These are phyloP conservation scores for Starmerella tilneyi DNA, from an alignment of 805 yeast species.

Conservation along the genomic window DNA sequence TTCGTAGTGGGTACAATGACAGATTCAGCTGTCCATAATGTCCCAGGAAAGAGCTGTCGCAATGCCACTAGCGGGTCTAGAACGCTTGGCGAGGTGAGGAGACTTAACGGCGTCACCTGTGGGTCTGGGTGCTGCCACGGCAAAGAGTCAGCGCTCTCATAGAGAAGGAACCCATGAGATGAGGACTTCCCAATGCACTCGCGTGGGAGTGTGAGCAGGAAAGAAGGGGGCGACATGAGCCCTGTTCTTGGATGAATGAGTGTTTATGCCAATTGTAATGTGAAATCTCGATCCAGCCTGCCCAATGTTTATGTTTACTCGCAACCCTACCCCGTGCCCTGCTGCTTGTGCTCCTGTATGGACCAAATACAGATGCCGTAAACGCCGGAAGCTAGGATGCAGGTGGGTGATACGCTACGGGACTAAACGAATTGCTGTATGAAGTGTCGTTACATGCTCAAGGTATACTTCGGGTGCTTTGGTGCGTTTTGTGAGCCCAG, in stretches of 20 bases:
- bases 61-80: conserved; percentile 15
- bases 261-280: not conserved
- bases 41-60: conserved; percentile 4
- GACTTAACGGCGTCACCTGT: conserved; percentile 12
- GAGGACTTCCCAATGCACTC: conserved; percentile 17
- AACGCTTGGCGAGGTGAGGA: conserved; percentile 6
- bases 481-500: too few species aligned
- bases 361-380: too few species aligned
- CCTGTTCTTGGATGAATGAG: not conserved
- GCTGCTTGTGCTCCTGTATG: too few species aligned
- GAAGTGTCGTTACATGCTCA: too few species aligned
- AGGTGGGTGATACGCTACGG: too few species aligned
- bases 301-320: conserved; percentile 20
- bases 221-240: not conserved
- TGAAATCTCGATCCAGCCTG: conserved; percentile 2
- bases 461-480: too few species aligned
- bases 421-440: too few species aligned
- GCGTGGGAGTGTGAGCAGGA: conserved; percentile 16
- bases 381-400: too few species aligned
- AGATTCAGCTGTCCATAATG: conserved; percentile 16
- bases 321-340: conserved; percentile 6
- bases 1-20: conserved; percentile 8
- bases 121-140: conserved; percentile 18
- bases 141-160: conserved; percentile 11
- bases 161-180: conserved; percentile 1